Evolutionary conservation across 148 eudicot species (phyloP).

Genomic region (Spergularia bocconei): DNA sequence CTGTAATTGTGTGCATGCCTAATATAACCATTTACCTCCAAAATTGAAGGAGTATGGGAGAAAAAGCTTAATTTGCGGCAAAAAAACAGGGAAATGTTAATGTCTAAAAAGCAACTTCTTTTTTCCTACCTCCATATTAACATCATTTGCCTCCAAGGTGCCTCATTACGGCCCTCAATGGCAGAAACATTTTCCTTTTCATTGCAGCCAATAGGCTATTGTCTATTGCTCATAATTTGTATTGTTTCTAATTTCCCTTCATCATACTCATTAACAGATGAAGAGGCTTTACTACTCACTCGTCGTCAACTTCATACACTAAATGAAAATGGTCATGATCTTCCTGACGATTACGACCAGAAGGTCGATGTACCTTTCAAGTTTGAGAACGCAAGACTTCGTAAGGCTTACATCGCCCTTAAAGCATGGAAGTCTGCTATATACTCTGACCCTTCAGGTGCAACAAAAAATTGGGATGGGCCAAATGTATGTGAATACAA

Average conservation of each 20-base stretch:
- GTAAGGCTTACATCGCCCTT: conserved; percentile 59
- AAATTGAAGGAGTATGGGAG: conserved; percentile 7
- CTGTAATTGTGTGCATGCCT: neutral
- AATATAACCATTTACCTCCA: conserved; percentile 19
- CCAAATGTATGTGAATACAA: conserved; percentile 63
- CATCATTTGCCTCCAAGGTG: conserved; percentile 12
- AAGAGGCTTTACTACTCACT: conserved; percentile 27
- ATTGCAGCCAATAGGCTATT: conserved; percentile 10
- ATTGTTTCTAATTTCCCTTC: neutral
- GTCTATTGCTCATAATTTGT: conserved; percentile 18
- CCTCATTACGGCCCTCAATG: conserved; percentile 26
- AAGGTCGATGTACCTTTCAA: conserved; percentile 19
- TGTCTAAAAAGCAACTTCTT: conserved; percentile 18
- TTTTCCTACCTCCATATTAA: conserved; percentile 25
- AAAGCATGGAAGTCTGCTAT: conserved; percentile 65
- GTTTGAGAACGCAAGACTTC: conserved; percentile 53
- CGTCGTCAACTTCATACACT: conserved; percentile 41
- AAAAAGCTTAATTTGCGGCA: conserved; percentile 19
- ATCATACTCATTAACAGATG: conserved; percentile 31
- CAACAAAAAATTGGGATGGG: conserved; percentile 58
- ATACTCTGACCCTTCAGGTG: conserved; percentile 53
- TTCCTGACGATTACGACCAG: conserved; percentile 18
- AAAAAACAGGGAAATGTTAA: neutral
- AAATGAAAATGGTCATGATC: conserved; percentile 33
- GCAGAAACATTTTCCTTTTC: conserved; percentile 15